Evolutionary conservation across 1,139 yeast genomes (phyloP), one percentile per base, ranked within the genome.

Genomic region (Zygosaccharomyces sapae): DNA sequence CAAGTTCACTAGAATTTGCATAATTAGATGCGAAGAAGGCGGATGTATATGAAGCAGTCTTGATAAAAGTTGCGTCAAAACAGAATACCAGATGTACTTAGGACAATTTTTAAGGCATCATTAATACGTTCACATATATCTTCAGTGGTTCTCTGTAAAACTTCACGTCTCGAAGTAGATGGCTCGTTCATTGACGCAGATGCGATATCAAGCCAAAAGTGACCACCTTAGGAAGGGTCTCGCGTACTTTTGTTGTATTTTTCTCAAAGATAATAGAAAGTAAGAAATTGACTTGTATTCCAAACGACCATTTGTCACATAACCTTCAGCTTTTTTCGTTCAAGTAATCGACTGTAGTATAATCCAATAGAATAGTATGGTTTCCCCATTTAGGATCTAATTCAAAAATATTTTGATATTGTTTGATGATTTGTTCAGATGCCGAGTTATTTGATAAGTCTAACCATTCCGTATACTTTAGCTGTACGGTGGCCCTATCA

Each of bases 131-230:
- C 51, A 42, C 68, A 63, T 19, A 65, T 64, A 22, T 59, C 62
- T 8, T 55, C 53, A 1, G 63, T 53, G 2, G 61, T 52, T 31
- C 50, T 52, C 33, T 55, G 48, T 16, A 62, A 46, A 5, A 61
- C 54, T 68, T 59, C 71, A 41, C 59, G 57, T 58, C 56, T 51
- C 25, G 47, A 43, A 4, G 49, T 45, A 12, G 52, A 29, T 27
- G 56, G 46, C 45, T 55, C 57, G 13, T 49, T 47, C 33, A 51
- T 50, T 41, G 57, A 65, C 38, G 68, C 62, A 10, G 71, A 79
- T 2, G 90, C 86, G 63, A 83, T 86, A 59, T 92, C 97, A 16
- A 94, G 71, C 98, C 98, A 94, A 16, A 76, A 0, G 97, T 90
- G 5, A 92, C 76, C 22, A 89, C 77, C 61, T 89, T 89, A 0